A percentile compares a stretch with the other conserved stretches of the same genome.
Conservation (phyloP, 2,329 filamentous ascomycete species). For the Fusarium penzigii region DNA sequence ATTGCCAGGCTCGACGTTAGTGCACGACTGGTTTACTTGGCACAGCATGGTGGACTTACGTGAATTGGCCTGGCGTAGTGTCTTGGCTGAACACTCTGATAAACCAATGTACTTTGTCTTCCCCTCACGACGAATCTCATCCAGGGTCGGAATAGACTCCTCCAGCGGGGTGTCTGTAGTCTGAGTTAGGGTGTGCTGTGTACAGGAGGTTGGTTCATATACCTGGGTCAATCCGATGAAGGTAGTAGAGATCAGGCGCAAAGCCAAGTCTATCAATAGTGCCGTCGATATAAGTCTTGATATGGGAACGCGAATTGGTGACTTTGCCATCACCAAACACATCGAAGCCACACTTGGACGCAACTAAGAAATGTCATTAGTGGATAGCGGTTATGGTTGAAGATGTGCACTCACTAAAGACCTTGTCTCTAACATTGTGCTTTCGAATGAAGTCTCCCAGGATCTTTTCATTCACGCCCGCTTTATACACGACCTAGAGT, state of each 20-base stretch:
- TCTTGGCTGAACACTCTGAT: conserved; percentile 47
- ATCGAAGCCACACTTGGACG: conserved; percentile 49
- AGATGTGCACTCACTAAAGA: conserved; percentile 41
- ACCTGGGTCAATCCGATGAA: conserved; percentile 48
- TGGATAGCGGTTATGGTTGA: background rate
- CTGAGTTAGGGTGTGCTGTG: no score
- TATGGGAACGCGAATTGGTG: conserved; percentile 48
- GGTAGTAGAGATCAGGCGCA: conserved; percentile 46
- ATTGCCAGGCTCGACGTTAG: background rate
- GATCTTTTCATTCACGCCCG: conserved; percentile 51
- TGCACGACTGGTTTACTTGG: background rate
- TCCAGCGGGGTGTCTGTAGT: conserved; percentile 42
- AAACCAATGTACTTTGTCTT: conserved; percentile 52
- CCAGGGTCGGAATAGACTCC: conserved; percentile 48
- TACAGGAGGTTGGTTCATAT: conserved; percentile 10
- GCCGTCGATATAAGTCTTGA: conserved; percentile 49
- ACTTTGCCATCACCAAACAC: conserved; percentile 36
- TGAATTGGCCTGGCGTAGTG: conserved; percentile 45
- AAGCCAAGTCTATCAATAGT: conserved; percentile 51
- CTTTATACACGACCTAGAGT: conserved; percentile 44
- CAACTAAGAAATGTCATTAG: conserved; percentile 34
- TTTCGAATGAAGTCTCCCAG: conserved; percentile 52
- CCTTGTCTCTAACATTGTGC: conserved; percentile 50
- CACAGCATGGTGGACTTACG: conserved; percentile 31
- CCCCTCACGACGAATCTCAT: conserved; percentile 45